phyloP scores from a whole-genome alignment of 495 filamentous ascomycete genomes.

The Xylaria cubensis region DNA sequence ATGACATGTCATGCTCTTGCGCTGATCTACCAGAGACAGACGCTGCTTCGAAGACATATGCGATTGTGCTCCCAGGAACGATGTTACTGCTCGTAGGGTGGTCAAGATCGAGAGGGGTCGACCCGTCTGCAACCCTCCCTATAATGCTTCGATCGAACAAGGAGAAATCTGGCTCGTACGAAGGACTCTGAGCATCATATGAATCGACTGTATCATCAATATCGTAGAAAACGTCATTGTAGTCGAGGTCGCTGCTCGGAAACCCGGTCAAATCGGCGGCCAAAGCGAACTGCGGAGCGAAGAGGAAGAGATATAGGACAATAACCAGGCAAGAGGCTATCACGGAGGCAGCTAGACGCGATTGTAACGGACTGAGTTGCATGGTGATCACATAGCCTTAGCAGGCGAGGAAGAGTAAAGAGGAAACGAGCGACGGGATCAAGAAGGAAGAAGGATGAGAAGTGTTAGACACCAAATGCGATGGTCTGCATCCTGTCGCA shows the following conservation, averaged over 20 bases:
- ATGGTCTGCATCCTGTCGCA: slow-evolving; percentile 26
- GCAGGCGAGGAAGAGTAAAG: slow-evolving; percentile 28
- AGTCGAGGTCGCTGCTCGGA: slow-evolving; percentile 40
- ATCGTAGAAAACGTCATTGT: slow-evolving; percentile 36
- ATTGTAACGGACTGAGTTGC: slow-evolving; percentile 71
- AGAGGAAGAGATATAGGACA: slow-evolving; percentile 62
- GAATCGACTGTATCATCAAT: slow-evolving; percentile 36
- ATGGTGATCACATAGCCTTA: slow-evolving; percentile 55
- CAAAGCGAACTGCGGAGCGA: slow-evolving; percentile 63
- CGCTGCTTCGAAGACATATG: slow-evolving; percentile 45
- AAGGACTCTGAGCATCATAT: slow-evolving; percentile 33
- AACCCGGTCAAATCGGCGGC: slow-evolving; percentile 57
- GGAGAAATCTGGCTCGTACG: slow-evolving; percentile 66
- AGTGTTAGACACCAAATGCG: slow-evolving; percentile 15
- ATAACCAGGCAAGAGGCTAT: slow-evolving; percentile 62
- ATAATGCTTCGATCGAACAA: slow-evolving; percentile 66
- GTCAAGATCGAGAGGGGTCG: slow-evolving; percentile 68
- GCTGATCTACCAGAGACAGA: slow-evolving; percentile 34
- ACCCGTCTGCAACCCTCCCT: slow-evolving; percentile 60
- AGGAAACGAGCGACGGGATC: slow-evolving; percentile 9
- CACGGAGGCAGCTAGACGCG: slow-evolving; percentile 70
- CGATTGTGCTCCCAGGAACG: slow-evolving; percentile 57
- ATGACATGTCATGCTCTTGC: slow-evolving; percentile 20
- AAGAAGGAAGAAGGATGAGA: slow-evolving; percentile 16
- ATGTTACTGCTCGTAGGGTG: slow-evolving; percentile 61